Evolutionary conservation across 768 basidiomycete genomes (phyloP), one percentile per base, ranked within the genome.

Genomic region (Russula emetica): DNA sequence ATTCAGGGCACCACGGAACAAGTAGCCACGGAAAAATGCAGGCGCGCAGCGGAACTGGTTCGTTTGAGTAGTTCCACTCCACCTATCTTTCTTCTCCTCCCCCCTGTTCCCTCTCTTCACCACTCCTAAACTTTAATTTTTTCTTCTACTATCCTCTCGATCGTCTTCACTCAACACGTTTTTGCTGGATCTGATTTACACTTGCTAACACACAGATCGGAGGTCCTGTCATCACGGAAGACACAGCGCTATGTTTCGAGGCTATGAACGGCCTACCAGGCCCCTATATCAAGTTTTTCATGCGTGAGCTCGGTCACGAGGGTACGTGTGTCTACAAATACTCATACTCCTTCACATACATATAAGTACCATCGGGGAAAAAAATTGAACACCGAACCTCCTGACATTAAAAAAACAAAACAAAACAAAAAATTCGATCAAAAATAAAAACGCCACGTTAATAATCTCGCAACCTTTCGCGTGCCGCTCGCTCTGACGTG

Each of bases 271-370:
- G 94, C 0, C 82, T 99, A 4, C 97, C 97, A 2, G 97, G 97
- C 0, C 96, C 96, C 0, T 99, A 96, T 76, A 95, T 99, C 80
- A 99, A 99, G 71, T 80, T 92, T 67, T 99, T 99, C 74, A 77
- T 98, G 74, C 80, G 81, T 50, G 81, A 80, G 28, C 74, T 98
- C 6, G 96, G 96, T 2, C 92, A 93, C 72, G 86, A 92, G 66
- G 96, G 96, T 78, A 60, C 58, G 79, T 38, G 11, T 20, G 10
- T n/a, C 1, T 14, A 5, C n/a, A 45, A 3, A n/a, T 10, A 45
- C 38, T 40, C 6, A 16, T 18, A 40, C 1, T 40, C 16, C 16
- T 40, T 18, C 38, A 40, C 24, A 7, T 28, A 7, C 49, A 7
- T 28, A 7, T 26, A 28, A 50, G 49, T 50, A 50, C 49, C 16